Conservation (phyloP, 2,329 filamentous ascomycete species). For the Phaeosphaeria sp. region DNA sequence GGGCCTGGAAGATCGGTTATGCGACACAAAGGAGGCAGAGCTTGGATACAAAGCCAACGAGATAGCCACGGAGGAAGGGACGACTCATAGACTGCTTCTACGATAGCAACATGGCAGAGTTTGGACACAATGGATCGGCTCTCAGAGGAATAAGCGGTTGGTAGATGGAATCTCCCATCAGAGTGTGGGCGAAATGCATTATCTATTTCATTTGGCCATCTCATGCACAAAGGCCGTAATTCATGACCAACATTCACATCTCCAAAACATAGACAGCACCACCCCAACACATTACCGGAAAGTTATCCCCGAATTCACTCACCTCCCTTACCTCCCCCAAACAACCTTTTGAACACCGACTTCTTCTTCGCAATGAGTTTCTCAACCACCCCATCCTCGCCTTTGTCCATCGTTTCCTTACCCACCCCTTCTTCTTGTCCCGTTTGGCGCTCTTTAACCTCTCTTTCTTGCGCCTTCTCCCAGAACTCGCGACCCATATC, state of each 20-base stretch:
- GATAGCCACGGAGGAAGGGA: too few relatives aligned
- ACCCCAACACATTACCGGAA: background rate
- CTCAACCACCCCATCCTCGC: slow-evolving; percentile 12
- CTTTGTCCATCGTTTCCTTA: slow-evolving; percentile 4
- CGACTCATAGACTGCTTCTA: too few relatives aligned
- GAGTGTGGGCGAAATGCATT: background rate
- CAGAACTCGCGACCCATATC: slow-evolving; percentile 34
- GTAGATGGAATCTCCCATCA: background rate
- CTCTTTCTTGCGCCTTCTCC: slow-evolving; percentile 37
- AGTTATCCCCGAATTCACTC: background rate
- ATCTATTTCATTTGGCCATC: background rate
- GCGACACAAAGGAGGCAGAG: too few relatives aligned
- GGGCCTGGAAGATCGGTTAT: too few relatives aligned
- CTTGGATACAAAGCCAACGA: too few relatives aligned
- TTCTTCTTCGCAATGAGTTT: slow-evolving; percentile 10
- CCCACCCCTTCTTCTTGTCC: slow-evolving; percentile 5
- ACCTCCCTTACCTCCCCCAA: slow-evolving; percentile 7
- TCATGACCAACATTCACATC: background rate
- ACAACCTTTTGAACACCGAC: slow-evolving; percentile 25
- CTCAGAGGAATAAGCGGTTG: too few relatives aligned
- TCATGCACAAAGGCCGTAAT: background rate
- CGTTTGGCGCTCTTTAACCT: slow-evolving; percentile 26
- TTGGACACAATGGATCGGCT: background rate
- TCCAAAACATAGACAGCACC: background rate
- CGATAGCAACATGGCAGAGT: background rate